phyloP scores from a whole-genome alignment of 257 asterid species.

The Jacaranda copaia region DNA sequence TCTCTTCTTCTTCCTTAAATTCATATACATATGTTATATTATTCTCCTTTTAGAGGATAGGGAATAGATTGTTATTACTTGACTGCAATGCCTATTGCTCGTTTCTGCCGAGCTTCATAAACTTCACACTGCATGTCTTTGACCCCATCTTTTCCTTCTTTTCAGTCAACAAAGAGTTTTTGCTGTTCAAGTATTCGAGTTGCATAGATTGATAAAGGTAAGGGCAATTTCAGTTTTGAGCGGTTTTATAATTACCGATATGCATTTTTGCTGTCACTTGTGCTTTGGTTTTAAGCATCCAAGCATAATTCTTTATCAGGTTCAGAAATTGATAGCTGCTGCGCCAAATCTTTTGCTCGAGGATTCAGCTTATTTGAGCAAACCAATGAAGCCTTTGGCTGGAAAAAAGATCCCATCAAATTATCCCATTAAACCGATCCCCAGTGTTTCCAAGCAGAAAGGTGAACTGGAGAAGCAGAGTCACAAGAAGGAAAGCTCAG shows the following conservation, averaged over 20 bases:
- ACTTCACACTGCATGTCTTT: neutral
- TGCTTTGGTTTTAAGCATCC: neutral
- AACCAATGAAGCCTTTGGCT: conserved; percentile 46
- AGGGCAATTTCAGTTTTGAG: neutral
- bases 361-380: conserved; percentile 45
- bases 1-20: neutral
- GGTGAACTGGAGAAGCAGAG: conserved; percentile 49
- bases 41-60: neutral
- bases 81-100: neutral
- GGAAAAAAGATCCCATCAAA: conserved; percentile 48
- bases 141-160: conserved; percentile 13
- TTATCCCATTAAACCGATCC: conserved; percentile 45
- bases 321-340: conserved; percentile 73
- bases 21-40: neutral
- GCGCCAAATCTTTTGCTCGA: conserved; percentile 66
- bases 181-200: conserved; percentile 90
- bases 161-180: conserved; percentile 88
- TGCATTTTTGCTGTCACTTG: neutral
- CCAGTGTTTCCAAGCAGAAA: conserved; percentile 52
- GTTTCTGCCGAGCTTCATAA: neutral
- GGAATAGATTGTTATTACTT: too few species aligned
- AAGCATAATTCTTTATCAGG: conserved; percentile 51
- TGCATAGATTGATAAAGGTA: conserved; percentile 91
- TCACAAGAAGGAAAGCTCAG: conserved; percentile 52
- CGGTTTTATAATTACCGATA: neutral